Evolutionary conservation across 2,329 filamentous ascomycete species (phyloP).

Genomic region (Hirsutella thompsonii): DNA sequence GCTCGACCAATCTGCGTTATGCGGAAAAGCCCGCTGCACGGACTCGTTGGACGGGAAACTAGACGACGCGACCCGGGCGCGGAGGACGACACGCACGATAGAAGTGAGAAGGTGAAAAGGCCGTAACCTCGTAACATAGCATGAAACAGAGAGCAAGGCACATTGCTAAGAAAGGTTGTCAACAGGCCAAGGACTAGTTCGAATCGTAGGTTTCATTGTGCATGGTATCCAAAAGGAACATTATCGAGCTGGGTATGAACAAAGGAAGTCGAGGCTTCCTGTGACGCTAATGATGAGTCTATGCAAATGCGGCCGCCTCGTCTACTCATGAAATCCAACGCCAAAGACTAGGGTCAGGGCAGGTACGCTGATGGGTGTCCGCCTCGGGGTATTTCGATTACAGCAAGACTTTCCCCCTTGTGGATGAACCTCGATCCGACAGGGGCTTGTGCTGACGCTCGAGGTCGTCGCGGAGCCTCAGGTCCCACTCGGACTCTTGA

Average conservation of each 20-base stretch:
- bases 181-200: background rate
- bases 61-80: background rate
- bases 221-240: no score
- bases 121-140: conserved; percentile 5
- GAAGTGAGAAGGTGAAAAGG: conserved; percentile 9
- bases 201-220: background rate
- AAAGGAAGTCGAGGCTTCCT: no score
- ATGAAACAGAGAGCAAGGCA: background rate
- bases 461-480: background rate
- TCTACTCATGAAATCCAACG: no score
- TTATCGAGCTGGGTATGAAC: no score
- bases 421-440: no score
- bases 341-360: no score
- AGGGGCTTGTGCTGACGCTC: background rate
- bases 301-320: no score
- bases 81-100: conserved; percentile 7
- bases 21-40: conserved; percentile 5
- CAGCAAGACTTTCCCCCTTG: no score
- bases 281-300: no score
- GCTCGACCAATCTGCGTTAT: background rate
- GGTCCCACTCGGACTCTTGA: background rate
- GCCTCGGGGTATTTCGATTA: no score
- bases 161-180: background rate
- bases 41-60: conserved; percentile 1
- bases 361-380: no score